Evolutionary conservation across 257 asterid species (phyloP).

Genomic region (Verbascum thapsus): DNA sequence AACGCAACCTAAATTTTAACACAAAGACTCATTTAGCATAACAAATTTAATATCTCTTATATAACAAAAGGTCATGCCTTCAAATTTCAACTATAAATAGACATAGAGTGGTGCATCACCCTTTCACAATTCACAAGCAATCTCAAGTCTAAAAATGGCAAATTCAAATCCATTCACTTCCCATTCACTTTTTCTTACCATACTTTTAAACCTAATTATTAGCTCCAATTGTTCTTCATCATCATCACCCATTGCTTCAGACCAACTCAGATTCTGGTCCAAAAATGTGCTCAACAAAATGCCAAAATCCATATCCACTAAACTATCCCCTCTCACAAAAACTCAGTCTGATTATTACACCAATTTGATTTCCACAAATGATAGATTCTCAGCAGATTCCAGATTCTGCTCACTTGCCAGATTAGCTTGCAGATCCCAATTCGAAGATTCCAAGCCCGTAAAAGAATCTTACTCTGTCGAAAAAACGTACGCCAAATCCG

Average conservation of each 20-base stretch:
- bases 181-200: not conserved
- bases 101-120: not conserved
- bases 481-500: not conserved
- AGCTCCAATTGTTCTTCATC: not conserved
- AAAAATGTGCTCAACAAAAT: conserved; percentile 36
- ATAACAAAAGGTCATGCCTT: too few species aligned
- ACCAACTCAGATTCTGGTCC: conserved; percentile 44
- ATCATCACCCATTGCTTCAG: conserved; percentile 32
- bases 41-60: too few species aligned
- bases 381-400: conserved; percentile 20
- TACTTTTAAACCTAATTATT: not conserved
- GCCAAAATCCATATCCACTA: conserved; percentile 35
- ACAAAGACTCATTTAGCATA: too few species aligned
- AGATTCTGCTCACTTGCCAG: conserved; percentile 40
- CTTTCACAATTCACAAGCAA: not conserved
- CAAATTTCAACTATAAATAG: not conserved
- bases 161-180: not conserved
- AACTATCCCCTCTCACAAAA: conserved; percentile 38
- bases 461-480: too few species aligned
- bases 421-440: conserved; percentile 9
- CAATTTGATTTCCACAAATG: conserved; percentile 6
- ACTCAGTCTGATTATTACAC: conserved; percentile 16
- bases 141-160: conserved; percentile 3
- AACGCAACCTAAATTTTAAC: too few species aligned
- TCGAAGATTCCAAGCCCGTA: not conserved